These are phyloP conservation scores for Serendipita sp. DNA, from an alignment of 768 basidiomycete species.

Conservation along the genomic window DNA sequence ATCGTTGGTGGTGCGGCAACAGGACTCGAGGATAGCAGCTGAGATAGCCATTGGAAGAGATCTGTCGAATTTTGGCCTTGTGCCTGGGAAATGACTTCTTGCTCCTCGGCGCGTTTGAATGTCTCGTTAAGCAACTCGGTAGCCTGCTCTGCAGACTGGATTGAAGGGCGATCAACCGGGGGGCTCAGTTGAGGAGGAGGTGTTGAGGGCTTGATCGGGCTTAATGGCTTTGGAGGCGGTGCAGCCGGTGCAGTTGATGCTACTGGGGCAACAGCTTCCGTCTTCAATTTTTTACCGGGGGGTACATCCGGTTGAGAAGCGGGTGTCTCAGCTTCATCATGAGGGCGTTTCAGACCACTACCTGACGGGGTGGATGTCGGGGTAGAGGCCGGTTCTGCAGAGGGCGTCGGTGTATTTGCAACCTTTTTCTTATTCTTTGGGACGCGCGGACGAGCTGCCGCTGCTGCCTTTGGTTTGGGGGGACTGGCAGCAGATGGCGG, in stretches of 20 bases:
- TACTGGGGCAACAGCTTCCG: neutral
- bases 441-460: neutral
- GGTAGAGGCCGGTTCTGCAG: neutral
- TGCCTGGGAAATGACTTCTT: neutral
- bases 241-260: neutral
- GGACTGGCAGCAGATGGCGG: neutral
- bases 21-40: neutral
- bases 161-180: neutral
- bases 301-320: neutral
- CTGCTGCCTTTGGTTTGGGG: neutral
- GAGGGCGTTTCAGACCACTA: neutral
- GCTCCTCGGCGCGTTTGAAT: neutral
- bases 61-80: neutral
- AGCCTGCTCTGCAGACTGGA: neutral
- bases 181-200: conserved; percentile 1
- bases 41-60: conserved; percentile 1
- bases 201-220: neutral
- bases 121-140: neutral
- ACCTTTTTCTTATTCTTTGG: neutral
- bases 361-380: neutral
- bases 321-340: neutral
- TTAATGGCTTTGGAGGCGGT: neutral
- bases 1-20: neutral
- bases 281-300: neutral
- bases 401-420: neutral